Base-by-base conservation (phyloP, 768 basidiomycete genomes). In the Russula sp. region DNA sequence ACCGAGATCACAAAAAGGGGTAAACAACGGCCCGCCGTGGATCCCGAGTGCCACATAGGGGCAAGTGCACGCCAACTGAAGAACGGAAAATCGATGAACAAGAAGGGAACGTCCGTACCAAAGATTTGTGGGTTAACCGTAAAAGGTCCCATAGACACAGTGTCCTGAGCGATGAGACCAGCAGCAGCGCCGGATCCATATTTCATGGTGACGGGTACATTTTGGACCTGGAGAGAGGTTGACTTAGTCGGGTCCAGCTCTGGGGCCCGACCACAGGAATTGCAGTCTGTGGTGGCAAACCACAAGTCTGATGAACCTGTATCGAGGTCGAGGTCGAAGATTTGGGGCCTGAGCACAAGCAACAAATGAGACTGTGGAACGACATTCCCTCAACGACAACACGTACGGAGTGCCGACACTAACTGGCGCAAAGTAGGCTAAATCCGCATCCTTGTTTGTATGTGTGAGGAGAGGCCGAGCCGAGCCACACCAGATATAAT, bases 221-320 rank as follows among this genome's bases (percentile, higher is more conserved):
- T 61, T 0, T 66, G 62, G 5, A 69, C 63, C 57, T 75, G 70
- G 59, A 78, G 70, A 7, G 80, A 68, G 0, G 76, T 74, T 0
- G 86, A 87, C 39, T 70, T 64, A 3, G 75, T 39, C 0, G 77
- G 37, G 58, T 82, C 71, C 68, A 82, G 88, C 45, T 77, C 39
- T 0, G 84, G 82, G 0, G 80, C 58, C 0, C 59, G 3, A 14
- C 66, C 60, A 66, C 87, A 90, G 58, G 63, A 65, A 14, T 6
- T 22, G 70, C 83, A 93, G 67, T 69, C 53, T 0, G 74, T 71
- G 14, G 79, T 78, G 0, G 87, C 85, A 6, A 99, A 80, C 96
- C 94, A 99, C 4, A 98, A 77, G 74, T 98, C 96, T 22, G 85
- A 85, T 0, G 89, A 92, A 14, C 94, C 94, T 0, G 96, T 98